A percentile compares a stretch with the other conserved stretches of the same genome.
Evolutionary conservation across 2,329 filamentous ascomycete genomes (phyloP).

Genomic region (Stagonosporopsis tanaceti): DNA sequence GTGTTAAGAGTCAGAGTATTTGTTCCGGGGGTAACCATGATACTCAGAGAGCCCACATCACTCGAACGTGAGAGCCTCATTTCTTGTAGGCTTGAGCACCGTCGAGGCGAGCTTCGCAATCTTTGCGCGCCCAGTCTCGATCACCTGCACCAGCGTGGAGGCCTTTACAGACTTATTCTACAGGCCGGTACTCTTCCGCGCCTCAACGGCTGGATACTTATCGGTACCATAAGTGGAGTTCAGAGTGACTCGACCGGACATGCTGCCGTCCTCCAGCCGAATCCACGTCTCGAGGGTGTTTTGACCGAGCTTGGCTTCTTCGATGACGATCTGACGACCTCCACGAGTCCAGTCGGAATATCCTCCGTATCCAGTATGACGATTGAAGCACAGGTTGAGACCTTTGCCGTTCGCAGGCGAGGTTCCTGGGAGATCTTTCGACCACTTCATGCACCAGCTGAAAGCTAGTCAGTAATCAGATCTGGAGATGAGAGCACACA

Average conservation of each 20-base stretch:
- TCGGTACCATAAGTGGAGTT: constrained; percentile 69
- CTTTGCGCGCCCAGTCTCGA: not conserved
- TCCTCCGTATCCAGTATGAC: constrained; percentile 74
- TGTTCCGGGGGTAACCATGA: no score
- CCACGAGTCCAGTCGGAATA: constrained; percentile 72
- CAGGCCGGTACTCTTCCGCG: constrained; percentile 7
- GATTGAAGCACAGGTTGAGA: constrained; percentile 64
- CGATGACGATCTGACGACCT: constrained; percentile 62
- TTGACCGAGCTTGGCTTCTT: constrained; percentile 52
- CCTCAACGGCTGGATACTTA: constrained; percentile 54
- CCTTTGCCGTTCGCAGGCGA: constrained; percentile 53
- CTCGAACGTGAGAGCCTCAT: not conserved
- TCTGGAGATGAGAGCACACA: not conserved
- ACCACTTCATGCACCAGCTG: constrained; percentile 54
- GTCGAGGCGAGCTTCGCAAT: not conserved
- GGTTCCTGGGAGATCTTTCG: constrained; percentile 38
- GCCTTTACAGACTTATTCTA: constrained; percentile 2
- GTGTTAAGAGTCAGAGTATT: no score
- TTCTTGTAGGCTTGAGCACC: not conserved
- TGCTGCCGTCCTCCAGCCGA: constrained; percentile 63
- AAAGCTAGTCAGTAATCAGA: not conserved
- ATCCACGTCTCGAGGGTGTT: constrained; percentile 66
- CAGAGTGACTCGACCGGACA: constrained; percentile 62
- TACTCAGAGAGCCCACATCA: not conserved
- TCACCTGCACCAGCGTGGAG: not conserved